These are phyloP conservation scores for Saccharomycopsis hybrid DNA, from an alignment of 1,139 yeast species.

Conservation along the genomic window DNA sequence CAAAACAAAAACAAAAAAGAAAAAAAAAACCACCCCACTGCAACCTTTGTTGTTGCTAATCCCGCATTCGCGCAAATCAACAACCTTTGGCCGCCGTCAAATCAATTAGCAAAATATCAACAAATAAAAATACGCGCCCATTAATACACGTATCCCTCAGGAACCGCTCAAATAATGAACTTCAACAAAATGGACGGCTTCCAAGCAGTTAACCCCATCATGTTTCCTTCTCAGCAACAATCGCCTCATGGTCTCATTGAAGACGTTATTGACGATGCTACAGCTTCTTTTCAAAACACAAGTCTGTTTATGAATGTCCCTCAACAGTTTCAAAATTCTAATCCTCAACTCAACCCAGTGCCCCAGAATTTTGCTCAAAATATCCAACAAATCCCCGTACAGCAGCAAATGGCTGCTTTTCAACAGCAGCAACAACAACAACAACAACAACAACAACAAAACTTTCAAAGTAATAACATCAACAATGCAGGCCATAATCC, in stretches of 20 bases:
- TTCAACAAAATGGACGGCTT: conserved; percentile 5
- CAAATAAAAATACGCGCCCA: not conserved
- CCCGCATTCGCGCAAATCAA: too few species aligned
- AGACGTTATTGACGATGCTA: conserved; percentile 16
- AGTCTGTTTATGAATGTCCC: not conserved
- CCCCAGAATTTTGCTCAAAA: not conserved
- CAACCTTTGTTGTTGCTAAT: too few species aligned
- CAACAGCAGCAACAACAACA: conserved; percentile 8
- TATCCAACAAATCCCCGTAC: not conserved
- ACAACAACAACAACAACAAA: conserved; percentile 2
- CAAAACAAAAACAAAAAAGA: too few species aligned
- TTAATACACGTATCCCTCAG: too few species aligned
- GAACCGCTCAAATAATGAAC: not conserved
- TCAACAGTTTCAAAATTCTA: not conserved
- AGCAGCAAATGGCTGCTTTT: not conserved
- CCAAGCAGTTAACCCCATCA: conserved; percentile 5
- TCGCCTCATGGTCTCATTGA: conserved; percentile 7
- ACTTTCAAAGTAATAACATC: not conserved
- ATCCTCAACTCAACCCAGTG: not conserved
- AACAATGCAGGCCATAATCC: not conserved
- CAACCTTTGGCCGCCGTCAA: too few species aligned
- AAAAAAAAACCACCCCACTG: too few species aligned
- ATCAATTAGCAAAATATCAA: not conserved
- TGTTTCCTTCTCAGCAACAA: not conserved
- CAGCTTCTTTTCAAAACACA: not conserved